These are phyloP conservation scores for Nothophytophthora sp. DNA, from an alignment of 352 stramenopile species.

Conservation along the genomic window DNA sequence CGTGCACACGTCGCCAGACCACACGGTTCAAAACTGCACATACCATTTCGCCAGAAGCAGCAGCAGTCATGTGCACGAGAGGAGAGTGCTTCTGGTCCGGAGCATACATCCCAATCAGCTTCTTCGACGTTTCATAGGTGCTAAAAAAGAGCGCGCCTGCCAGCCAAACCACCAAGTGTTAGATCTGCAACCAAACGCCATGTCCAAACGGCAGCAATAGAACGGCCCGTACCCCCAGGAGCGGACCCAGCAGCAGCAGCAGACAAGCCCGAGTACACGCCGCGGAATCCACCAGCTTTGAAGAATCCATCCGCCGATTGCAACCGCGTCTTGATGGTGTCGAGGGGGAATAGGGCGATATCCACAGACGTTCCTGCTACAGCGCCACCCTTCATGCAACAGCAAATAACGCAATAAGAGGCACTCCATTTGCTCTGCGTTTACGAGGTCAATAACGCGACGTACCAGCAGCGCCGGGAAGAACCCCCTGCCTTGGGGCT, in stretches of 20 bases:
- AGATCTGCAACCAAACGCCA: not conserved
- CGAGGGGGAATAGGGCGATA: constrained; percentile 97
- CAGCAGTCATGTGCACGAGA: constrained; percentile 95
- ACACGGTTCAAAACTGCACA: not conserved
- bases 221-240: constrained; percentile 65
- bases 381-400: constrained; percentile 77
- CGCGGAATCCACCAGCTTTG: constrained; percentile 96
- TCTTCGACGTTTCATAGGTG: constrained; percentile 92
- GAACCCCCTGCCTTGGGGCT: constrained; percentile 56
- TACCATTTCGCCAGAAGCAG: constrained; percentile 94
- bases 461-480: constrained; percentile 63
- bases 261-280: constrained; percentile 91
- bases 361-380: constrained; percentile 97
- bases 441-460: too few species aligned
- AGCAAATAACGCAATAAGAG: not conserved
- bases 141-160: constrained; percentile 89
- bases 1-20: not conserved
- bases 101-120: constrained; percentile 48
- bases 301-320: constrained; percentile 97
- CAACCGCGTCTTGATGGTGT: constrained; percentile 99
- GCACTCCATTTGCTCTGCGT: too few species aligned
- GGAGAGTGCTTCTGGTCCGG: constrained; percentile 83
- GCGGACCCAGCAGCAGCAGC: constrained; percentile 91
- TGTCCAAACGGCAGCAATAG: not conserved
- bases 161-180: not conserved